Percentiles rank a stretch among this genome's conserved stretches.
These are phyloP conservation scores for Beauveria medogensis DNA, from an alignment of 2,329 filamentous ascomycete species.

Conservation along the genomic window DNA sequence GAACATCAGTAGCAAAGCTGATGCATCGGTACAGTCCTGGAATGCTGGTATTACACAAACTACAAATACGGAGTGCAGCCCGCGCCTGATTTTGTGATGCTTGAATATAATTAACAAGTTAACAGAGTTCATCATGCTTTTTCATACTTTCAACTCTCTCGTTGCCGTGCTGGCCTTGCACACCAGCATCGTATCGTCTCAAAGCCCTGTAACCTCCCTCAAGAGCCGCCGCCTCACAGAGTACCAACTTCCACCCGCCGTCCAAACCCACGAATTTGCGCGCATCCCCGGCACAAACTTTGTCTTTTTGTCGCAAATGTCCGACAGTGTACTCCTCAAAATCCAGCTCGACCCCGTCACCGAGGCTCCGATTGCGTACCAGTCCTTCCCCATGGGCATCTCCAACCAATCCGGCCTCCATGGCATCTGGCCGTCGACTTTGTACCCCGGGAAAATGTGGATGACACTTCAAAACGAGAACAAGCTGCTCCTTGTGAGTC, in stretches of 20 bases:
- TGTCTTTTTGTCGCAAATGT: background rate
- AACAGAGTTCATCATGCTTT: background rate
- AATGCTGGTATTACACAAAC: no score
- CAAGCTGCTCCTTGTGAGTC: background rate
- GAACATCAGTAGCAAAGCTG: no score
- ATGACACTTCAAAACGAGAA: background rate
- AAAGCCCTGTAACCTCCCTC: background rate
- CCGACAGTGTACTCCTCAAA: background rate
- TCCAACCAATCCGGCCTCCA: background rate
- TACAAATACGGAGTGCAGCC: no score
- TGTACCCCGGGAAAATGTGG: background rate
- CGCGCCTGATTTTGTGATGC: no score
- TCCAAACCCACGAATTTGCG: background rate
- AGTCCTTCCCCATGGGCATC: background rate
- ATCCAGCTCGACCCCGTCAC: background rate
- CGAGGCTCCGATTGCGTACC: background rate
- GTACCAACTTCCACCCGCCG: background rate
- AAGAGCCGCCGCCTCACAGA: background rate
- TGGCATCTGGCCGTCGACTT: background rate
- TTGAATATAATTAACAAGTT: fast-evolving
- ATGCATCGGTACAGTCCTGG: no score
- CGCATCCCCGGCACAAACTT: background rate
- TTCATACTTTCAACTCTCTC: background rate
- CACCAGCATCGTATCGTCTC: background rate
- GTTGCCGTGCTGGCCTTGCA: background rate